Percentiles rank a stretch among this genome's conserved stretches.
Evolutionary conservation across 2,329 filamentous ascomycete species (phyloP).

Genomic region (Arthroderma uncinatum): DNA sequence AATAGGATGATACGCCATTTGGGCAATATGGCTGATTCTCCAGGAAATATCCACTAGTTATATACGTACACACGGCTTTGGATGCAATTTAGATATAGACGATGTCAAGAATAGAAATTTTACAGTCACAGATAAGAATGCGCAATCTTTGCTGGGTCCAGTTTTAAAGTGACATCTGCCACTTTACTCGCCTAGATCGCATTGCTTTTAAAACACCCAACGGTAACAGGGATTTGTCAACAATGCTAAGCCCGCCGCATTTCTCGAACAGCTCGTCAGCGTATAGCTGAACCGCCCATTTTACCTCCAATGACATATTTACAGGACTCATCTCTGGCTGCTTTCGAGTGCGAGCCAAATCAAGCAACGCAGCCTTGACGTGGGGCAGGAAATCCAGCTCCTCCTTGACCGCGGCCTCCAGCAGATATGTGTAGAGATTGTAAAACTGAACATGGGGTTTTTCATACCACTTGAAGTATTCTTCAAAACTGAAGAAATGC

Average conservation of each 20-base stretch:
- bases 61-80: too few relatives aligned
- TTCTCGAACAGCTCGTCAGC: slow-evolving; percentile 24
- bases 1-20: too few relatives aligned
- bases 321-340: background rate
- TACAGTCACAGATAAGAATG: too few relatives aligned
- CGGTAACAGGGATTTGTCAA: slow-evolving; percentile 33
- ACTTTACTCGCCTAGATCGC: slow-evolving; percentile 31
- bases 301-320: slow-evolving; percentile 20
- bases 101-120: too few relatives aligned
- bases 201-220: slow-evolving; percentile 32
- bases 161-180: slow-evolving; percentile 32
- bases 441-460: slow-evolving; percentile 13
- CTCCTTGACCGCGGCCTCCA: slow-evolving; percentile 15
- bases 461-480: slow-evolving; percentile 28
- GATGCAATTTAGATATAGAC: too few relatives aligned
- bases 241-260: slow-evolving; percentile 29
- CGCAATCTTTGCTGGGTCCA: background rate
- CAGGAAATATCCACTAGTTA: too few relatives aligned
- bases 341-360: too few relatives aligned
- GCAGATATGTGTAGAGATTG: slow-evolving; percentile 20
- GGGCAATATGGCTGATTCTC: too few relatives aligned
- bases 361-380: too few relatives aligned
- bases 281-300: slow-evolving; percentile 31
- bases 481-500: slow-evolving; percentile 28
- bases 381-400: too few relatives aligned